Evolutionary conservation across 2,329 filamentous ascomycete genomes (phyloP).

Genomic region (Fusarium burgessii): DNA sequence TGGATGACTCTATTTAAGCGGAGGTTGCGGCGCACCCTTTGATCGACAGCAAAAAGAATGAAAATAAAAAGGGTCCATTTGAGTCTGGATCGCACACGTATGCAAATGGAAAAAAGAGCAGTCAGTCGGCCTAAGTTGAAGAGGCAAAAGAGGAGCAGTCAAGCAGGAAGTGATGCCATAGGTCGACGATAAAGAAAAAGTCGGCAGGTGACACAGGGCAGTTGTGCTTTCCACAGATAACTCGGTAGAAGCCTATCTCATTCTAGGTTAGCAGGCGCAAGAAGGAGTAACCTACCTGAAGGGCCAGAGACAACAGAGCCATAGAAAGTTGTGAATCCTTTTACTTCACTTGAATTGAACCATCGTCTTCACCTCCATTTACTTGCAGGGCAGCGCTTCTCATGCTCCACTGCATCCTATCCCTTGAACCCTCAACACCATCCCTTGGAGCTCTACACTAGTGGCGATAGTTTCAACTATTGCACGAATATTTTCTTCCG

Average conservation of each 20-base stretch:
- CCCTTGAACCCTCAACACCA: neutral
- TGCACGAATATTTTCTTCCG: slow-evolving; percentile 2
- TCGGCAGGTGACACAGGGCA: slow-evolving; percentile 25
- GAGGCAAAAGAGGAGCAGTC: slow-evolving; percentile 26
- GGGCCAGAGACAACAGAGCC: neutral
- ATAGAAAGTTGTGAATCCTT: neutral
- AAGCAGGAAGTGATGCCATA: slow-evolving; percentile 14
- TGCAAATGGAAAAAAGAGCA: slow-evolving; percentile 18
- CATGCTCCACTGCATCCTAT: slow-evolving; percentile 10
- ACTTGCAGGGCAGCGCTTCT: slow-evolving; percentile 6
- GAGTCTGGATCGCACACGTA: slow-evolving; percentile 42
- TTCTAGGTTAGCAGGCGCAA: slow-evolving; percentile 35
- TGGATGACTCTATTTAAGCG: slow-evolving; percentile 10
- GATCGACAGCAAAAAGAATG: slow-evolving; percentile 7
- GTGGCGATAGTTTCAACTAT: slow-evolving; percentile 15
- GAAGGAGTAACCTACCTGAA: slow-evolving; percentile 1
- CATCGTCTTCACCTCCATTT: slow-evolving; percentile 1
- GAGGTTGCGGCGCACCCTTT: slow-evolving; percentile 13
- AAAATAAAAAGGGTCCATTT: slow-evolving; percentile 24
- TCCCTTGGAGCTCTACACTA: slow-evolving; percentile 16
- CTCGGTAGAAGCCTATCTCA: slow-evolving; percentile 20
- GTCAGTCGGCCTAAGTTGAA: slow-evolving; percentile 16
- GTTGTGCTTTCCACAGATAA: slow-evolving; percentile 17
- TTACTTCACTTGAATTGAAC: neutral
- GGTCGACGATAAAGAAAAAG: slow-evolving; percentile 3